These are phyloP conservation scores for Fusarium compactum DNA, from an alignment of 2,329 filamentous ascomycete genomes.

Conservation along the genomic window DNA sequence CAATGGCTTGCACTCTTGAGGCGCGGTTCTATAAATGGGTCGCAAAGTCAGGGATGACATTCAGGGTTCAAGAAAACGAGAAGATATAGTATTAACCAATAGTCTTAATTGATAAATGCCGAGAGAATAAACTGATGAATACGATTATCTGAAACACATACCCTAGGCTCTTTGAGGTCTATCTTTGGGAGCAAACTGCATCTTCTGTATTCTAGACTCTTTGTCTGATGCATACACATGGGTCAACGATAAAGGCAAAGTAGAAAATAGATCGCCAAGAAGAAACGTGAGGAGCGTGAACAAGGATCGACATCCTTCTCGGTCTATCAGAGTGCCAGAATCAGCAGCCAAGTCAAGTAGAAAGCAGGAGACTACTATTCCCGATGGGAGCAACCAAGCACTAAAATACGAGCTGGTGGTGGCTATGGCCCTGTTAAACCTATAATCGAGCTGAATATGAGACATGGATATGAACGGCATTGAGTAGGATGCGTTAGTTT, in stretches of 20 bases:
- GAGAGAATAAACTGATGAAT: neutral
- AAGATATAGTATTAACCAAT: neutral
- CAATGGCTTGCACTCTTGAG: conserved; percentile 21
- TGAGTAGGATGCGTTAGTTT: neutral
- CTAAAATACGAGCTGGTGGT: conserved; percentile 42
- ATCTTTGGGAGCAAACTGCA: conserved; percentile 9
- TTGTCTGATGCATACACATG: conserved; percentile 9
- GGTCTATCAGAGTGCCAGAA: conserved; percentile 17
- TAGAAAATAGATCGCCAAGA: conserved; percentile 29
- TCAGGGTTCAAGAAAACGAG: neutral
- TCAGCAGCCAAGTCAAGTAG: conserved; percentile 6
- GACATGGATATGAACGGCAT: conserved; percentile 23
- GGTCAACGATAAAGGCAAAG: neutral
- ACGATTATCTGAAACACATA: neutral
- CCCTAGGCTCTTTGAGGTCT: neutral
- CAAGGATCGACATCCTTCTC: conserved; percentile 25
- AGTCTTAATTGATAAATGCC: conserved; percentile 15
- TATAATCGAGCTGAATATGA: conserved; percentile 17
- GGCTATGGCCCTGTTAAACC: conserved; percentile 43
- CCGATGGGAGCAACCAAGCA: conserved; percentile 16
- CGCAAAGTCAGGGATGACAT: conserved; percentile 1
- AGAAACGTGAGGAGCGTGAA: conserved; percentile 10
- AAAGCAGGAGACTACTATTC: neutral
- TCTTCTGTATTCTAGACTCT: conserved; percentile 9
- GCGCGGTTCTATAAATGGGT: conserved; percentile 44